Conservation (phyloP, 2,329 filamentous ascomycete genomes). For the Pestalotiopsis fici region DNA sequence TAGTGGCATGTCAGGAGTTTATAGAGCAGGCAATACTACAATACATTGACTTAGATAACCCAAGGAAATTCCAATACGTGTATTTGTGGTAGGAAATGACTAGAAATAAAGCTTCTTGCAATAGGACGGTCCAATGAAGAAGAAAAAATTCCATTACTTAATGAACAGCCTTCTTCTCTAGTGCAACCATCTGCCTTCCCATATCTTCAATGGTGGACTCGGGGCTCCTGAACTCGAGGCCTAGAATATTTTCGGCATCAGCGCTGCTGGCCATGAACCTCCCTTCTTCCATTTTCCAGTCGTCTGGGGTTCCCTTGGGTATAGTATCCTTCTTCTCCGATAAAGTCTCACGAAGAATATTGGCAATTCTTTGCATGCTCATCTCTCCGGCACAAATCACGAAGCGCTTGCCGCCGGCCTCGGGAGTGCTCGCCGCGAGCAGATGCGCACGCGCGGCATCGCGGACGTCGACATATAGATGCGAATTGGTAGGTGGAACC, state of each 20-base stretch:
- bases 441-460: conserved; percentile 26
- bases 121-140: too few relatives aligned
- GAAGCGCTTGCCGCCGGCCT: conserved; percentile 25
- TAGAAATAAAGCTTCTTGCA: too few relatives aligned
- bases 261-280: conserved; percentile 16
- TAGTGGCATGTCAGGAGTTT: too few relatives aligned
- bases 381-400: conserved; percentile 19
- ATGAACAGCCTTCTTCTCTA: conserved; percentile 11
- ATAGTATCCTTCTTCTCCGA: conserved; percentile 19
- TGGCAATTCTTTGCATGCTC: conserved; percentile 19
- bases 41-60: too few relatives aligned
- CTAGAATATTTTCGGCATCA: conserved; percentile 18
- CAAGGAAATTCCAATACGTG: too few relatives aligned
- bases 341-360: conserved; percentile 17
- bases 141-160: not conserved
- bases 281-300: conserved; percentile 17
- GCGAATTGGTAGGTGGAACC: conserved; percentile 17
- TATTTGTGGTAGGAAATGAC: too few relatives aligned
- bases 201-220: conserved; percentile 20
- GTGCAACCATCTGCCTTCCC: conserved; percentile 19
- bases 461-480: conserved; percentile 28
- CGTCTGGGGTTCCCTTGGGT: conserved; percentile 17
- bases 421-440: conserved; percentile 19
- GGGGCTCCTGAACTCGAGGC: conserved; percentile 19
- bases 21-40: too few relatives aligned